A percentile compares a stretch with the other conserved stretches of the same genome.
phyloP scores from a whole-genome alignment of 1,284 basidiomycete species.

The Malassezia nana region DNA sequence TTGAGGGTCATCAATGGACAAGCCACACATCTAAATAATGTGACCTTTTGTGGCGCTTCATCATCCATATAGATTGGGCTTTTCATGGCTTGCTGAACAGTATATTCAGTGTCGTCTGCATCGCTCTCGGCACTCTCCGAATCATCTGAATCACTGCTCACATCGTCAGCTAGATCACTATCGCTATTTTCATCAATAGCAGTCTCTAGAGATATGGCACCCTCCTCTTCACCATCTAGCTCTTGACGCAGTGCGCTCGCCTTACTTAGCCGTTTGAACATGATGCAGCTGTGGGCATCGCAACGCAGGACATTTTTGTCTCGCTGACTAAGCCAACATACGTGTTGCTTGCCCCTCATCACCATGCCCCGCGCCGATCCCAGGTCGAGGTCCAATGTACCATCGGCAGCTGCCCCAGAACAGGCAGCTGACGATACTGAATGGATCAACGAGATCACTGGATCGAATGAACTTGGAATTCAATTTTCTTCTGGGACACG shows the following conservation, averaged over 20 bases:
- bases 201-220: not conserved
- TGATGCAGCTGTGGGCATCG: not conserved
- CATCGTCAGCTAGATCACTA: slow-evolving; percentile 3
- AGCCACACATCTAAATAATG: slow-evolving; percentile 10
- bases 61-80: slow-evolving; percentile 13
- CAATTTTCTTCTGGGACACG: not conserved
- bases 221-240: not conserved
- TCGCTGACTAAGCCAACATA: slow-evolving; percentile 7
- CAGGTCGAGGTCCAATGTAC: not conserved
- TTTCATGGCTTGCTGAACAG: slow-evolving; percentile 7
- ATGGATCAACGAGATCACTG: not conserved
- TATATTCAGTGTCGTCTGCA: slow-evolving; percentile 7
- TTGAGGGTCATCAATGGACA: slow-evolving; percentile 9
- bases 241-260: slow-evolving; percentile 3
- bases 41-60: not conserved
- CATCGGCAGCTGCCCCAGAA: not conserved
- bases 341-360: not conserved
- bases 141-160: not conserved
- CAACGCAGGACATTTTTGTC: not conserved
- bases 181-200: slow-evolving; percentile 12
- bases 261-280: slow-evolving; percentile 16
- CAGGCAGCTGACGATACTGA: not conserved
- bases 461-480: not conserved
- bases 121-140: slow-evolving; percentile 7
- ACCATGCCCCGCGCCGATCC: slow-evolving; percentile 1